Evolutionary conservation across 352 stramenopile species (phyloP), one percentile per base, ranked within the genome.

Genomic region (Globisporangium splendens): DNA sequence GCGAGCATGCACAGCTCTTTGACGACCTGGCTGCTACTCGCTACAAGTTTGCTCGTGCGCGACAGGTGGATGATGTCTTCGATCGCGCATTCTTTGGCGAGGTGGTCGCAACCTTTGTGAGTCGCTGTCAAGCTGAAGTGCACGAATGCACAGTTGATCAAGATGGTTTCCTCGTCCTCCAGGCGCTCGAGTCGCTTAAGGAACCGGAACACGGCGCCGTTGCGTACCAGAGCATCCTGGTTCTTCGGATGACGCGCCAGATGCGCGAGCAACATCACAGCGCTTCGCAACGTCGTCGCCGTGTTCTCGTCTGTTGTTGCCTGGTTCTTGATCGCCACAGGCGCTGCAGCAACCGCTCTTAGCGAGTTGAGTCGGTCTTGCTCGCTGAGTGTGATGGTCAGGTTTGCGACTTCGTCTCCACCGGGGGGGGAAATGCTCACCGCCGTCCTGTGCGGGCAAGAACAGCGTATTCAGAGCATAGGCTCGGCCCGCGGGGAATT

Each of bases 1-100:
- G 79, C 68, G 47, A 89, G 67, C 54, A 87, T 87, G 47, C 81
- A 86, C 17, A 89, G 62, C 56, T 93, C 76, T 49, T 89, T 88
- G 44, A 93, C 74, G 12, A 50, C 58, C 28, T 78, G 55, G 38
- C 69, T 85, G 13, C 66, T 79, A 31, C 59, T 50, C 10, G 69
- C 71, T 15, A 55, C 11, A 17, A 79, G 65, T 18, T 68, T 76
- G 33, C 38, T 68, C 10, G 63, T 71, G 28, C 81, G 79, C 13
- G 77, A 75, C 3, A 93, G 62, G n/a, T 83, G 62, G 50, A 91
- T 90, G 18, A 91, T 58, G 28, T 89, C 75, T 43, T 87, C 77
- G 8, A 93, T 83, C 2, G 77, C 80, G 11, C 75, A 62, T 35
- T 89, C 83, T n/a, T 81, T 82, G n/a, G 88, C 67, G 18, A 93